Base-by-base conservation (phyloP, 805 yeast species). In the Ogataea minuta region DNA sequence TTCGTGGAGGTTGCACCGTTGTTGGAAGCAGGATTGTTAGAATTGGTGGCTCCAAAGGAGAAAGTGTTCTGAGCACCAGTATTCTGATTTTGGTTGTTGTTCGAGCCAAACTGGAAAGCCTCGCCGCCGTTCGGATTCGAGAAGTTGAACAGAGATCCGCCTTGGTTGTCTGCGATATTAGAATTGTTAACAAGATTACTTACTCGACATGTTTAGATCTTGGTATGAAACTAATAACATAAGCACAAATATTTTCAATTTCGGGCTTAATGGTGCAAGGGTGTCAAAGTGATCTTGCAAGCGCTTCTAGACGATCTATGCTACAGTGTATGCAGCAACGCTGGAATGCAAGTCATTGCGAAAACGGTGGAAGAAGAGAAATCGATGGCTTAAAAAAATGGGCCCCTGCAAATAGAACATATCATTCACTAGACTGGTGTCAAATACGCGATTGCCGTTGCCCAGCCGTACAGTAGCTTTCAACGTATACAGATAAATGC, bases 31-130 rank as follows among this genome's bases (percentile, higher is more conserved):
- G 16, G 14, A 20, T 23, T 23, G 27, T 24, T 33, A 4, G 32
- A 11, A 7, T 27, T 37, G n/a, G 36, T 13, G 19, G 23, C 37
- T 6, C 50, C 50, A 32, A 44, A 44, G 13, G 35, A 33, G 33
- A 39, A 42, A n/a, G 44, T 24, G 27, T 32, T 20, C 16, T 27
- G 33, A 8, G 28, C 28, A 12, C 26, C 14, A 8, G 27, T 11
- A 16, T 33, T 31, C 15, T 31, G 35, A 4, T 25, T 21, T n/a
- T 37, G 24, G 25, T 25, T 33, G 29, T 31, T 33, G 13, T 34
- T 35, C 10, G 41, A 23, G 5, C 46, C 46, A 29, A 43, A 39
- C 23, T 31, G 41, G 21, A 38, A 43, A 13, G 12, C 11, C 9
- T n/a, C 6, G 28, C 14, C 28, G 9, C 28, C 11, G 28, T 25